Base-by-base conservation (phyloP, 192 early-diverging fungal genomes). In the Linnemannia elongata region DNA sequence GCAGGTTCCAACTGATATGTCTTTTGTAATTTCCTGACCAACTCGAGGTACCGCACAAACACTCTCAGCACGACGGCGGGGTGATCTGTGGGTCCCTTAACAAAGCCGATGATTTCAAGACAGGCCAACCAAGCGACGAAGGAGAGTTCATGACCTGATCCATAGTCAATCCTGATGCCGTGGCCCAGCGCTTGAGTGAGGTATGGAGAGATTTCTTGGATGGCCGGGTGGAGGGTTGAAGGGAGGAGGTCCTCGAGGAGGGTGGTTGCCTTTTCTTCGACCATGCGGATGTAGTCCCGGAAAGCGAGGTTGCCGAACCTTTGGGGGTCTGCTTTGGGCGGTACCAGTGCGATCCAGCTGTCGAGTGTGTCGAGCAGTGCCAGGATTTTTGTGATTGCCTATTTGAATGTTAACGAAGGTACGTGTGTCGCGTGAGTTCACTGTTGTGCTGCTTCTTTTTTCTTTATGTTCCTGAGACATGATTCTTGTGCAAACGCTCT, bases 281-380 rank as follows among this genome's bases (percentile, higher is more conserved):
- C 45, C 36, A 68, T 74, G 60, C 52, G 49, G n/a, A 93, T 75
- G 93, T 96, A 99, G 1, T 77, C 84, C n/a, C 95, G 93, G 88
- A 99, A 99, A 0, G 97, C 94, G 72, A 91, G 94, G 91, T 99
- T 99, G 0, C 98, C 98, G 82, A 98, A 99, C 36, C 98, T 91
- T 86, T 95, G 93, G 9, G 93, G 90, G 38, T 93, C 88, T 38
- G 90, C 52, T 45, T 94, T 90, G 44, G 96, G 97, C 36, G 98
- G 98, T 24, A 96, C 93, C n/a, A 93, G 89, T 38, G 90, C 92
- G 38, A 98, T 94, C 94, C 94, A 96, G 30, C 27, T 52, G 55
- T 94, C 91, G 6, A 97, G 68, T 5, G 80, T 89, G 30, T 96
- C 93, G 4, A 99, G 90, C 36, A 97, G 68, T 36, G 78, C 85